These are phyloP conservation scores for Globisporangium carolinianum DNA, from an alignment of 352 stramenopile genomes.

Conservation along the genomic window DNA sequence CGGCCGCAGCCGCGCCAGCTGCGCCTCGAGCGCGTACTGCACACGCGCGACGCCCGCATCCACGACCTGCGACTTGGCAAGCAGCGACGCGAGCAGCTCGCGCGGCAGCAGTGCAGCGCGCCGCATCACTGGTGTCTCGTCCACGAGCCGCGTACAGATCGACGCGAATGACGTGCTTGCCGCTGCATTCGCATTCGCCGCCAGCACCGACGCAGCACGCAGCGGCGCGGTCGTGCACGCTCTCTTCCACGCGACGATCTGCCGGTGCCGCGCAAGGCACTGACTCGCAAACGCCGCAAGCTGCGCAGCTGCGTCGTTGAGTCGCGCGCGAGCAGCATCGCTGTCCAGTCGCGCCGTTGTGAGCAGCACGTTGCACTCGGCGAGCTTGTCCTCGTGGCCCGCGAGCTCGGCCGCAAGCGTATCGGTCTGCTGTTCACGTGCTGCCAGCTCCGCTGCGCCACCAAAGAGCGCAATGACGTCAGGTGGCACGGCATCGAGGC, in stretches of 20 bases:
- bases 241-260: slow-evolving; percentile 36
- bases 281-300: slow-evolving; percentile 33
- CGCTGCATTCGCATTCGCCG: background rate
- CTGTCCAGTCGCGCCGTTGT: background rate
- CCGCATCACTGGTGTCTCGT: slow-evolving; percentile 6
- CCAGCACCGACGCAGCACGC: background rate
- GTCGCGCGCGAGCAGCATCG: background rate
- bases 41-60: slow-evolving; percentile 27
- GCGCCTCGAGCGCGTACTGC: slow-evolving; percentile 18
- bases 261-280: slow-evolving; percentile 38
- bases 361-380: slow-evolving; percentile 1
- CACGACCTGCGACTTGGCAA: slow-evolving; percentile 20
- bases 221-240: slow-evolving; percentile 20
- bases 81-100: slow-evolving; percentile 19
- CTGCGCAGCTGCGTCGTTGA: slow-evolving; percentile 11
- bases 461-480: slow-evolving; percentile 5
- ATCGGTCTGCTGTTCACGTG: slow-evolving; percentile 22
- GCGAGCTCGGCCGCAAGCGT: slow-evolving; percentile 11
- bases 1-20: slow-evolving; percentile 24
- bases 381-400: slow-evolving; percentile 6
- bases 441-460: background rate
- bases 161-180: slow-evolving; percentile 19
- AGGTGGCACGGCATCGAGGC: slow-evolving; percentile 8
- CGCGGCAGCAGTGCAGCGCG: slow-evolving; percentile 5
- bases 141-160: slow-evolving; percentile 10